Evolutionary conservation across 2,329 filamentous ascomycete genomes (phyloP), one percentile per base, ranked within the genome.

Genomic region (Emergomyces orientalis): DNA sequence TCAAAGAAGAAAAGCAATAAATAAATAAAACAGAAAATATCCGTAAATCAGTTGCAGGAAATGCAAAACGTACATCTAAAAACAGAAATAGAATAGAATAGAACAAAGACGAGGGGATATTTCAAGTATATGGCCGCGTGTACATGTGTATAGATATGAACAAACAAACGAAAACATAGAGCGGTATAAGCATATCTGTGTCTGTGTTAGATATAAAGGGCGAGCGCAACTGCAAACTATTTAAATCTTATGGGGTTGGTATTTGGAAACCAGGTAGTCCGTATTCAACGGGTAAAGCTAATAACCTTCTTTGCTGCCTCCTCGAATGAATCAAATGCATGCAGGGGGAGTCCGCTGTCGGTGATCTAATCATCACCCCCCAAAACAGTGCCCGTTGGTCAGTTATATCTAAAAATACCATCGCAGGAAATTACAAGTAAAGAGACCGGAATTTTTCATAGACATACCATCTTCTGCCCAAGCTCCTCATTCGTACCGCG

Each of bases 291-390:
- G 19, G 83, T 82, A 65, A 88, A 72, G 70, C 84, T 81, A 43
- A 89, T 84, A 1, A 84, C 87, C 72, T 88, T 87, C 62, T 78
- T 79, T 0, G 86, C 87, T 0, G 89, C 89, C 72, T 88, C 86
- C 65, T 89, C 86, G 71, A 91, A 91, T 65, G 85, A 84, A 74
- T 91, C 88, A 75, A 86, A 91, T 0, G 87, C 88, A 73, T 85
- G 84, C 61, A 92, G 76, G 41, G 82, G 82, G 68, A 92, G 75
- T 1, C 85, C 84, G 70, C 87, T 90, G 70, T 87, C 81, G 0
- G 79, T 80, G 72, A 92, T 87, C 76, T 82, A 68, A 61, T n/a
- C 59, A 39, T 14, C 25, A 8, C 32, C 14, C 1, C 19, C 32
- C 32, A 19, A 19, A 6, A 17, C 7, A 56, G 25, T 6, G 22